Conservation (phyloP, 768 basidiomycete genomes). For the Lentinula raphanica region DNA sequence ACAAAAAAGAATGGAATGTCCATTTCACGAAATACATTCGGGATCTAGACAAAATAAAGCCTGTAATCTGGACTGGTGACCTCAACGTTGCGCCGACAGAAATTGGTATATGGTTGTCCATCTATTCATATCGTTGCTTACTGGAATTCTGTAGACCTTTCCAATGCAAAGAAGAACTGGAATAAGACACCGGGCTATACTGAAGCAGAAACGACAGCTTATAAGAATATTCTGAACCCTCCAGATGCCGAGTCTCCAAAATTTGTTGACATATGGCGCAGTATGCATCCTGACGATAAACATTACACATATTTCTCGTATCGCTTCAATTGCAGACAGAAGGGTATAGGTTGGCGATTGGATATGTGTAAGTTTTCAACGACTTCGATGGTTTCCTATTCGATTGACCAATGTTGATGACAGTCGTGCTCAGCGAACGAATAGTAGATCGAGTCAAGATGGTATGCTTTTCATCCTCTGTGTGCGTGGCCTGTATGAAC, state of each 20-base stretch:
- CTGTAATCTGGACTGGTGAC: slow-evolving; percentile 87
- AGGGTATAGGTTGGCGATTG: slow-evolving; percentile 83
- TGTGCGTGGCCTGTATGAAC: neutral
- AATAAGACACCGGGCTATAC: slow-evolving; percentile 88
- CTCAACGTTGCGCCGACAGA: slow-evolving; percentile 82
- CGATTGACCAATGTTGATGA: neutral
- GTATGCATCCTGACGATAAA: slow-evolving; percentile 56
- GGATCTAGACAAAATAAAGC: slow-evolving; percentile 69
- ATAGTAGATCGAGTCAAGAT: slow-evolving; percentile 58
- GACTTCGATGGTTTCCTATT: too few relatives aligned
- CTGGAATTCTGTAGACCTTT: slow-evolving; percentile 44
- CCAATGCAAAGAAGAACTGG: slow-evolving; percentile 72
- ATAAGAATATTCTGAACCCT: slow-evolving; percentile 60
- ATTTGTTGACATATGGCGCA: slow-evolving; percentile 81
- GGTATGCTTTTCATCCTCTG: slow-evolving; percentile 24
- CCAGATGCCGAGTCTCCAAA: slow-evolving; percentile 31
- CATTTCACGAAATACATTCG: slow-evolving; percentile 74
- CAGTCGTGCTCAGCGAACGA: slow-evolving; percentile 74
- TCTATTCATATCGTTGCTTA: neutral
- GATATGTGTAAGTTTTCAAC: slow-evolving; percentile 81
- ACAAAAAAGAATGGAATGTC: slow-evolving; percentile 73
- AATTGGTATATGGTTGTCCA: slow-evolving; percentile 37
- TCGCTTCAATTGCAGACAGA: slow-evolving; percentile 71
- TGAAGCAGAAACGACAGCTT: slow-evolving; percentile 72
- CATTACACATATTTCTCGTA: slow-evolving; percentile 86